Conservation (phyloP, 371 early-diverging fungal species). For the Mucor mucedo region DNA sequence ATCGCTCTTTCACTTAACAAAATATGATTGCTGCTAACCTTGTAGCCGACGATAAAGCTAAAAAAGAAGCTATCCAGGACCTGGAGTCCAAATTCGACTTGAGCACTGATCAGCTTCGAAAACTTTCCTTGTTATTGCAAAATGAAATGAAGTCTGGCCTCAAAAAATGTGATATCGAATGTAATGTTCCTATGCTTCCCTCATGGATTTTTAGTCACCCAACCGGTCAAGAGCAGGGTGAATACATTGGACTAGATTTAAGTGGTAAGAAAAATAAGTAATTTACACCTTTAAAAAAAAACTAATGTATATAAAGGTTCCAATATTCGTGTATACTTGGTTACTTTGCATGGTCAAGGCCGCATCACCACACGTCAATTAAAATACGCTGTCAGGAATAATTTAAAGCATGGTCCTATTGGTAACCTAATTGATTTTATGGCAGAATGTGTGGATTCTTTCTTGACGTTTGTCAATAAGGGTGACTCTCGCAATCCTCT, state of each 20-base stretch:
- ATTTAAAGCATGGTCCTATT: constrained; percentile 65
- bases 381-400: constrained; percentile 81
- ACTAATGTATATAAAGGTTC: constrained; percentile 44
- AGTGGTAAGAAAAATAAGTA: constrained; percentile 65
- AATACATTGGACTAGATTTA: constrained; percentile 88
- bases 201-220: constrained; percentile 62
- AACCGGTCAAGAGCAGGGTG: constrained; percentile 83
- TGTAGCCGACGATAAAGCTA: constrained; percentile 5
- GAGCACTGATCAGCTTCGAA: constrained; percentile 21
- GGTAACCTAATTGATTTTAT: constrained; percentile 74
- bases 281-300: background rate
- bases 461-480: constrained; percentile 65
- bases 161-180: constrained; percentile 34
- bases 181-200: constrained; percentile 72
- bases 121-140: constrained; percentile 39
- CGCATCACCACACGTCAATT: constrained; percentile 67
- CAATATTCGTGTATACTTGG: constrained; percentile 86
- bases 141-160: constrained; percentile 77
- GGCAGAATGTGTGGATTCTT: constrained; percentile 81
- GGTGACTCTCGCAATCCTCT: constrained; percentile 29
- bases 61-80: constrained; percentile 8
- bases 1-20: background rate
- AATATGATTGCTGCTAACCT: constrained; percentile 14
- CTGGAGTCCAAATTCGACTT: constrained; percentile 24
- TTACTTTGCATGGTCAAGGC: constrained; percentile 77